phyloP scores from a whole-genome alignment of 768 basidiomycete species.

The Termitomyces sp. region DNA sequence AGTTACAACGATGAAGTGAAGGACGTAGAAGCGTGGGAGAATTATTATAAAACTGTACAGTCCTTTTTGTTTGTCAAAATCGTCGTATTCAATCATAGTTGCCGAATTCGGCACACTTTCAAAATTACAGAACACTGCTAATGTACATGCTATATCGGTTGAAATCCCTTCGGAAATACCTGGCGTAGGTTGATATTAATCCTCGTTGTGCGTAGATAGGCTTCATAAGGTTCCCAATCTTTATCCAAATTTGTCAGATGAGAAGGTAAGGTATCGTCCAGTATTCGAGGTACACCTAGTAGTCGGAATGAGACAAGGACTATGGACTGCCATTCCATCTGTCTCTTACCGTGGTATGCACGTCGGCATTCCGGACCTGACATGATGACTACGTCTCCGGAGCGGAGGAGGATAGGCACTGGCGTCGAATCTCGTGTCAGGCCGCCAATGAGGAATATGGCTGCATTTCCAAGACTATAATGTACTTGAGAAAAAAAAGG shows the following conservation, averaged over 20 bases:
- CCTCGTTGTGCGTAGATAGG: constrained; percentile 62
- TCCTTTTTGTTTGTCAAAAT: constrained; percentile 6
- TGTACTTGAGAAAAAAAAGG: neutral
- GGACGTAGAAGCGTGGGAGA: constrained; percentile 28
- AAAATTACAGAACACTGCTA: neutral
- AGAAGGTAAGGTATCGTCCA: constrained; percentile 73
- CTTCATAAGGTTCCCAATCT: constrained; percentile 57
- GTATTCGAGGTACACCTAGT: constrained; percentile 79
- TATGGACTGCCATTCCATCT: neutral
- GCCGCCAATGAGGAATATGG: constrained; percentile 87
- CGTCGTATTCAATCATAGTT: neutral
- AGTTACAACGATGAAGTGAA: constrained; percentile 16
- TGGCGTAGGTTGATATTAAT: constrained; percentile 94
- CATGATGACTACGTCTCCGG: constrained; percentile 92
- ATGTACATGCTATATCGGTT: constrained; percentile 13
- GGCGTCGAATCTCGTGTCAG: constrained; percentile 73
- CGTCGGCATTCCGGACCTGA: constrained; percentile 79
- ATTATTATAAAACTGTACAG: constrained; percentile 31
- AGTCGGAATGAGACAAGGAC: neutral
- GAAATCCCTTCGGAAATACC: constrained; percentile 73
- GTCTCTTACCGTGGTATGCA: constrained; percentile 84
- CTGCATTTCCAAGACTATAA: constrained; percentile 80
- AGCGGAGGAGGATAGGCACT: constrained; percentile 77
- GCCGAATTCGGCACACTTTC: neutral
- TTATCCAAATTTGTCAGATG: constrained; percentile 38